Evolutionary conservation across 2,329 filamentous ascomycete genomes (phyloP).

Genomic region (Monilinia fructigena): DNA sequence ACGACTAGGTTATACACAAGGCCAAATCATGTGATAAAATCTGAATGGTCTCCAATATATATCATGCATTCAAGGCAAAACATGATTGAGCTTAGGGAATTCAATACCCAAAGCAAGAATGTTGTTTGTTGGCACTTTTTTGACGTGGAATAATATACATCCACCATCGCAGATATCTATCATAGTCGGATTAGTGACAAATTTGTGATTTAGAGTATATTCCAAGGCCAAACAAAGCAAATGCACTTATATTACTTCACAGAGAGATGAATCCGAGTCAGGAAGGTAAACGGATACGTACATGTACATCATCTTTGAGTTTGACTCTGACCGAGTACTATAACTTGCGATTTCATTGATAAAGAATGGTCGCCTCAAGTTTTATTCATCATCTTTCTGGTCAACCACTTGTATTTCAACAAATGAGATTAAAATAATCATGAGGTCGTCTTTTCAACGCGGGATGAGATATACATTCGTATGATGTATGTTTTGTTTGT

Average conservation of each 20-base stretch:
- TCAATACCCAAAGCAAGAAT: not conserved
- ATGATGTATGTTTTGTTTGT: not conserved
- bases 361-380: not conserved
- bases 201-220: not conserved
- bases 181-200: not conserved
- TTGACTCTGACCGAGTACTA: not conserved
- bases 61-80: not conserved
- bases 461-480: not conserved
- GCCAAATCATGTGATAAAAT: not conserved
- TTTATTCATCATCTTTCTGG: no score
- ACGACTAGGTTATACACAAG: not conserved
- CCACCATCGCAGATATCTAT: not conserved
- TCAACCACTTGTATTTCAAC: not conserved
- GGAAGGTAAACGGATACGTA: not conserved
- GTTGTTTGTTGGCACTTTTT: not conserved
- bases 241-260: not conserved
- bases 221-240: not conserved
- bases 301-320: not conserved
- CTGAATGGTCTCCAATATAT: not conserved
- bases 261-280: not conserved
- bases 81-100: not conserved
- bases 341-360: not conserved
- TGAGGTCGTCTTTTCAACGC: not conserved
- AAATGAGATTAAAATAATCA: not conserved
- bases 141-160: conserved; percentile 5